Evolutionary conservation across 345 rosid species (phyloP), one percentile per base, ranked within the genome.

Genomic region (Schrenkiella parvula): DNA sequence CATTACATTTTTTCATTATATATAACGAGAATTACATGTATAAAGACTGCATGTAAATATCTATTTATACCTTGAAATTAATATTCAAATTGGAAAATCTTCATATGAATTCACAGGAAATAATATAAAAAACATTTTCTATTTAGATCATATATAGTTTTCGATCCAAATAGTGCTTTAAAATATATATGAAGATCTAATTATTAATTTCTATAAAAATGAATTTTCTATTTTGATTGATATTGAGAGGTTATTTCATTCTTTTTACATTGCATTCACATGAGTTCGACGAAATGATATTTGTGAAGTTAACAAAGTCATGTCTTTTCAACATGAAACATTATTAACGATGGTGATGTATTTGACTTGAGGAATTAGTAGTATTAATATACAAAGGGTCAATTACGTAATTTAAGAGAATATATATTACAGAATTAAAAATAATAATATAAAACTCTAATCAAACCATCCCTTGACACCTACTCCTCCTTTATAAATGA

Each of bases 391-490:
- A 10, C 18, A 47, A 58, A 57, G 61, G 17, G 72, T 48, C 35
- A 48, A 6, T 66, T 26, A 46, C 28, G 72, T 38, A 19, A 61
- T 38, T 50, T 26, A 1, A 11, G 39, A 38, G 23, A 56, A 25
- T 13, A 28, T 64, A 17, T 35, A 39, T 48, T 65, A 50, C 32
- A 42, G 12, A 34, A 47, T 22, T 15, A 8, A 21, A 4, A 37
- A 70, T n/a, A n/a, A n/a, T n/a, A 10, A 21, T 35, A 32, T 12
- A 56, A 19, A 44, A 7, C 8, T 57, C 10, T 19, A 66, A 47
- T 35, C 72, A 58, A 73, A 66, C 72, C 67, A 74, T 66, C 61
- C 61, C 54, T 74, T 67, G 68, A 74, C 73, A 75, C 79, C 74
- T 68, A 75, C 68, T 61, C 47, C 31, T 51, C 54, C 51, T 74